Base-by-base conservation (phyloP, 352 stramenopile species). In the Hyaloperonospora arabidopsidis region DNA sequence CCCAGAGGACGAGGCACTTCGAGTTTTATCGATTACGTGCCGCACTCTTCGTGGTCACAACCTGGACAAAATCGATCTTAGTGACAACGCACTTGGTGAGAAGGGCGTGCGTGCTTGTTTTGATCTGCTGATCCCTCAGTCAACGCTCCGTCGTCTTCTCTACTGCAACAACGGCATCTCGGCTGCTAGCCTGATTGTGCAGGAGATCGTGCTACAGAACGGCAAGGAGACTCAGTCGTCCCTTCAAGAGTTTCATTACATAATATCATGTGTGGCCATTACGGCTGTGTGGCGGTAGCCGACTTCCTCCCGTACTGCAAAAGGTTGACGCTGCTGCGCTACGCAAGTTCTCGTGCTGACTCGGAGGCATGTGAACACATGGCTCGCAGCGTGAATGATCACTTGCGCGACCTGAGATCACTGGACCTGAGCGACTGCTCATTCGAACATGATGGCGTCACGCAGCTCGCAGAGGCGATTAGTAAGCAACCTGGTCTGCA, bases 191-290 rank as follows among this genome's bases (percentile, higher is more conserved):
- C 77, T 94, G 35, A 87, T 96, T 40, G 78, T 90, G 10, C 70
- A 93, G 39, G 84, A 95, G 50, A 83, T 97, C 52, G 70, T 97
- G 49, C 68, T 93, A 17, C 93, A 89, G 67, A 70, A 78, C 21
- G 79, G 77, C n/a, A 47, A 50, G 0, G 73, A 84, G 53, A 68
- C 61, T 7, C 79, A 79, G 2, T 94, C 86, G 21, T 87, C 86
- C 63, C 82, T 97, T 52, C 69, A 92, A 52, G 92, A 71, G 21
- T 89, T 98, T 62, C 91, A 98, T 68, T 98, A 52, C 97, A 96
- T 77, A 98, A 98, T 70, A 98, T 98, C 67, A 98, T 98, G 93
- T 97, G 87, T 62, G 95, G 91, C 23, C 84, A 97, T 49, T 87
- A 79, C n/a, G 93, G 93, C 13, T 90, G 86, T 32, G 80, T 83